Conservation (phyloP, 1,284 basidiomycete genomes). For the Tilletiopsis washingtonensis region DNA sequence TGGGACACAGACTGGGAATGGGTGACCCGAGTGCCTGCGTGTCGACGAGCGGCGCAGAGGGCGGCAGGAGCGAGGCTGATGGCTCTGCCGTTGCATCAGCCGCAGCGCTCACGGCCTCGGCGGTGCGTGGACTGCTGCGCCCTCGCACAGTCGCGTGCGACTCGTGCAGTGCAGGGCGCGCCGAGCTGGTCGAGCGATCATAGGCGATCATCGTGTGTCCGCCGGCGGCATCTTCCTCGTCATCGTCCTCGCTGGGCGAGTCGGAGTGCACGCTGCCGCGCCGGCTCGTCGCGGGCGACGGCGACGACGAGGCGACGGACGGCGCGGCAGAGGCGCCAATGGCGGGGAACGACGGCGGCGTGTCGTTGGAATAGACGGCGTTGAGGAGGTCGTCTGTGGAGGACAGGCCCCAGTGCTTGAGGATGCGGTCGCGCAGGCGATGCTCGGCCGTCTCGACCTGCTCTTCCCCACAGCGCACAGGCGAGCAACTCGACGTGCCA, state of each 20-base stretch:
- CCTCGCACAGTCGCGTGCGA: too few relatives aligned
- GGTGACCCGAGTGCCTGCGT: not conserved
- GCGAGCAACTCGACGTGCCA: not conserved
- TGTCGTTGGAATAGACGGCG: conserved; percentile 14
- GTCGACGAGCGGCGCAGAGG: not conserved
- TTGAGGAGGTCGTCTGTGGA: conserved; percentile 16
- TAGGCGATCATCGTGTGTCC: too few relatives aligned
- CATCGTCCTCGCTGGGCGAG: not conserved
- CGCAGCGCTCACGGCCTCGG: too few relatives aligned
- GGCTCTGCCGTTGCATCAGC: not conserved
- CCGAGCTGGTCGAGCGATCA: not conserved
- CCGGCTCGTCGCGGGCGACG: not conserved
- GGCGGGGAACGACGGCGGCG: not conserved
- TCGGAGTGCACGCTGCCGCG: not conserved
- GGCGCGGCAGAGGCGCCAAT: not conserved
- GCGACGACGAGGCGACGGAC: not conserved
- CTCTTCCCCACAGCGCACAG: too few relatives aligned
- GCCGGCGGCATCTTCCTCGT: too few relatives aligned
- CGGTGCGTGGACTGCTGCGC: too few relatives aligned
- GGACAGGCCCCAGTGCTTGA: conserved; percentile 11
- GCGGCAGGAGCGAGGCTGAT: not conserved
- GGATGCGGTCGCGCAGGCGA: conserved; percentile 13
- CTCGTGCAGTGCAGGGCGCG: too few relatives aligned
- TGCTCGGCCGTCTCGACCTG: conserved; percentile 4
- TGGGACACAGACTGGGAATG: not conserved